Base-by-base conservation (phyloP, 192 early-diverging fungal species). In the Phycomyces blakesleeanus region DNA sequence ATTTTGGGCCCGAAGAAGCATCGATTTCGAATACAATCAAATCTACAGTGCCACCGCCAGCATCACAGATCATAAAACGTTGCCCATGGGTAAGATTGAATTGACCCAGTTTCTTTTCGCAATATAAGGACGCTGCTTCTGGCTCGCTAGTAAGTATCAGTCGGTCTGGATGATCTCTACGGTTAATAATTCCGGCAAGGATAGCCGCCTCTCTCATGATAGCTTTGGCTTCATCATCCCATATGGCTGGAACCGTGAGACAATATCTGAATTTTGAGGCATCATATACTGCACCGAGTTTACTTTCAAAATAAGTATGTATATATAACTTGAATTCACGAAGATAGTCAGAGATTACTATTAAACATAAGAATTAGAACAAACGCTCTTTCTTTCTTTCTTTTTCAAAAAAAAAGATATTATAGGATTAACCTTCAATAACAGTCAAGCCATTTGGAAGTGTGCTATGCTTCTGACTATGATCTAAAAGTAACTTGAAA, bases 181-280 rank as follows among this genome's bases (percentile, higher is more conserved):
- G 76, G 22, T 68, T 66, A 55, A 81, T 76, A 58, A 81, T 81
- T 10, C 77, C 77, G 0, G 79, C 76, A 21, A 69, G 68, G 22
- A 78, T 74, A 0, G 79, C 79, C 21, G 79, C 79, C 41, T 81
- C 75, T n/a, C 79, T 74, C 76, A 78, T 81, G 18, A 70, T 65
- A 0, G 79, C 76, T 38, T 81, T 81, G 29, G 79, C 79, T 41
- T 68, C 64, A 62, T 81, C 79, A 15, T 68, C 71, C 79, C 79
- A 81, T 76, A 81, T 81, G 40, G 79, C 79, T 38, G 79, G 79
- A 3, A 81, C 79, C 0, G 79, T 78, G 10, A 81, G 65, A 60
- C 79, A 81, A 52, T 78, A 78, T 9, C 73, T 63, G 56, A 75
- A 75, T 40, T 78, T 71, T n/a, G n/a, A n/a, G n/a, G n/a, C n/a